Evolutionary conservation across 495 filamentous ascomycete species (phyloP).

Genomic region (Neurospora sp.): DNA sequence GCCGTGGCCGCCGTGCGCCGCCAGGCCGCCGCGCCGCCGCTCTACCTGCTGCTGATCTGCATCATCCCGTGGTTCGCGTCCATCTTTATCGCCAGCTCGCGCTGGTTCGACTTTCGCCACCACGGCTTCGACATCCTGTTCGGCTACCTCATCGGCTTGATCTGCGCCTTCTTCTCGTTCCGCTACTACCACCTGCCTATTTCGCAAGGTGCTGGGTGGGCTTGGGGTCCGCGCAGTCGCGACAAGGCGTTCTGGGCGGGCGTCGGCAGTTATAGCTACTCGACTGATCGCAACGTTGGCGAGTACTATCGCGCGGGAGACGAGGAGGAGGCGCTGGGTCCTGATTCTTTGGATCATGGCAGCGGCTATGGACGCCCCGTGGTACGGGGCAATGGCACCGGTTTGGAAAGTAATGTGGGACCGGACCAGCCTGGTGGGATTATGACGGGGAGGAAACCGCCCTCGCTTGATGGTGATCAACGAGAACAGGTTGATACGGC

Average conservation of each 20-base stretch:
- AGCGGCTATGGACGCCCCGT: constrained; percentile 1
- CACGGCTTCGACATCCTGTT: constrained; percentile 85
- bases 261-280: constrained; percentile 45
- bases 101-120: constrained; percentile 73
- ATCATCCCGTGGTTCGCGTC: constrained; percentile 49
- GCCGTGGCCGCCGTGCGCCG: constrained; percentile 38
- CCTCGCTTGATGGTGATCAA: background rate
- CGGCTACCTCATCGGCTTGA: constrained; percentile 54
- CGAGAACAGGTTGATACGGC: background rate
- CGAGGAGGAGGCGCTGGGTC: constrained; percentile 22
- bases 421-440: background rate
- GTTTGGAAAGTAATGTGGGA: background rate
- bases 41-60: constrained; percentile 61
- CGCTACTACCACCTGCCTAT: constrained; percentile 56
- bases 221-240: constrained; percentile 42
- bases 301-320: constrained; percentile 20
- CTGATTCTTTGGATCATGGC: constrained; percentile 6
- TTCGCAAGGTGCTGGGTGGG: constrained; percentile 46
- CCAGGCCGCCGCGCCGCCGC: constrained; percentile 56
- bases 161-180: constrained; percentile 40
- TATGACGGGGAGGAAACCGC: background rate
- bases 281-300: constrained; percentile 27
- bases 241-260: constrained; percentile 51
- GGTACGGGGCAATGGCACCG: background rate
- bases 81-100: constrained; percentile 46